Base-by-base conservation (phyloP, 1,284 basidiomycete species). In the Trametes versicolor region DNA sequence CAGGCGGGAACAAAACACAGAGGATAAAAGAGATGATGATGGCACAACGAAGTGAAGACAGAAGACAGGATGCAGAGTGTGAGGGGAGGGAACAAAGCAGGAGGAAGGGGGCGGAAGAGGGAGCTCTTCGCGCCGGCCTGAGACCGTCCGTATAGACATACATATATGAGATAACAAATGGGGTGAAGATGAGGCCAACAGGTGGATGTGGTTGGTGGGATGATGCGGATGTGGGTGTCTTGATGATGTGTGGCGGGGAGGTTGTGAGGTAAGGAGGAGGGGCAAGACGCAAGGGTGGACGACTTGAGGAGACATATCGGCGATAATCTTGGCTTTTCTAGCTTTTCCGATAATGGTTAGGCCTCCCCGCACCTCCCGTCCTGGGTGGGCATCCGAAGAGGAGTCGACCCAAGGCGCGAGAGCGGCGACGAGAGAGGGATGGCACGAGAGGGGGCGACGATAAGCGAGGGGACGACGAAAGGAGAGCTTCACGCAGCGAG, bases 121-220 rank as follows among this genome's bases (percentile, higher is more conserved):
- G 49, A 63, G 45, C 58, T 65, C 63, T 63, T 57, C 61, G 58
- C 54, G 54, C 58, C 60, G 67, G 64, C 47, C 61, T 50, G 41
- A 19, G 57, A 62, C 64, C 62, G 66, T 64, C 65, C 68, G 43
- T 64, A 62, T 67, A 65, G 63, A 67, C 65, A 60, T 67, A 67
- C 66, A 70, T 65, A 70, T 63, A 69, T 65, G 57, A 29, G 45
- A 58, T 64, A 64, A 70, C 66, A 70, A 52, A 70, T 70, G 61
- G 57, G 32, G 51, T 59, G 61, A 61, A 70, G 68, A 69, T 57
- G 63, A 17, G 47, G 47, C 17, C 60, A 47, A 53, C 12, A 8
- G 54, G 21, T 27, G 39, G 23, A 5, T n/a, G 59, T 27, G 39
- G 27, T 19, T 4, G 39, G 32, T 1, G 13, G n/a, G 36, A n/a